Base-by-base conservation (phyloP, 148 eudicot genomes). In the Rhododendron kiyosumense region DNA sequence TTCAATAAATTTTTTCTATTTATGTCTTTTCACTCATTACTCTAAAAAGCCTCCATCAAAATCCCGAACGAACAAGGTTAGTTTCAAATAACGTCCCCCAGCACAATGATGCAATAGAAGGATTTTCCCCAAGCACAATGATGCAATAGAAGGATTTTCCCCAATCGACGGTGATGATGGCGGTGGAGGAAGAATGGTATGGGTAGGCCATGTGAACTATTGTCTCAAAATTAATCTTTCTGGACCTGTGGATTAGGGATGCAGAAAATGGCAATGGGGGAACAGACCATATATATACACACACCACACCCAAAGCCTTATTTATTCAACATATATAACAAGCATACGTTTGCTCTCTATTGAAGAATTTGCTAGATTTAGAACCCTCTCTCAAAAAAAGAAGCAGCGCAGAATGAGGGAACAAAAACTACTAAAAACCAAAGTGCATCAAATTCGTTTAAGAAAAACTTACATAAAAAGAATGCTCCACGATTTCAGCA, bases 141-240 rank as follows among this genome's bases (percentile, higher is more conserved):
- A n/a, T n/a, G n/a, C n/a, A n/a, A n/a, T n/a, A n/a, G n/a, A n/a
- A n/a, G n/a, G n/a, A n/a, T n/a, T n/a, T n/a, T n/a, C n/a, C n/a
- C n/a, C n/a, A n/a, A n/a, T 36, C 38, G 38, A 10, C 14, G 87
- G 79, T 30, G 91, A 84, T 8, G 77, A 3, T 18, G 89, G 88
- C 28, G 90, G 90, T 11, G 89, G 89, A 8, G 95, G 88, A 45
- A n/a, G 91, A 90, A 43, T 71, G 82, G 80, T 90, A 90, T 9
- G 84, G 79, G 75, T 90, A 90, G 71, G 67, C 67, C 67, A 61
- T 61, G 67, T 22, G 63, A 61, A 61, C 67, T 2, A 36, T 38
- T 0, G 67, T 22, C 26, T 61, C 9, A 24, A 49, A 49, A 49
- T 10, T 11, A 61, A 61, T 61, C 26, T 7, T 61, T 24, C 3